These are phyloP conservation scores for Suhomyces anneliseae DNA, from an alignment of 1,139 yeast species.

Conservation along the genomic window DNA sequence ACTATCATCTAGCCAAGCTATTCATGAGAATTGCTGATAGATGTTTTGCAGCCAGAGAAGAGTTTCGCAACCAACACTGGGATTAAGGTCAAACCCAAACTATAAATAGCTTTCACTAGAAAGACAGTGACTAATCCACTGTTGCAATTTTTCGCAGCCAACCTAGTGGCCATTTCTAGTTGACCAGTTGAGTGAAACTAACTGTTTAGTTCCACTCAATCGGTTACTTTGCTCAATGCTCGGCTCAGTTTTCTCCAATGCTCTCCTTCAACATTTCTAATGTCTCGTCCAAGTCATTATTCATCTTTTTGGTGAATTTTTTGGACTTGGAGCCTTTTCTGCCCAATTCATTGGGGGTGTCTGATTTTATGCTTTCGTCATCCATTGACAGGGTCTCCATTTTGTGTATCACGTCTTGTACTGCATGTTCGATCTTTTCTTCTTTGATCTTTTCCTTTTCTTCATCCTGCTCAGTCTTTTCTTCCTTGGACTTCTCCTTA, in stretches of 20 bases:
- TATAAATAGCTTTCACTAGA: too few species aligned
- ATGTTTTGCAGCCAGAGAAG: too few species aligned
- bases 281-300: constrained; percentile 38
- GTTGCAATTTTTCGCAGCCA: too few species aligned
- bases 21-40: too few species aligned
- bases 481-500: not conserved
- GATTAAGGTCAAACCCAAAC: too few species aligned
- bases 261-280: constrained; percentile 45
- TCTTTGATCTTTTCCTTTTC: not conserved
- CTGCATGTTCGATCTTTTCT: constrained; percentile 7
- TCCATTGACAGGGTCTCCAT: constrained; percentile 10
- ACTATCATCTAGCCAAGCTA: too few species aligned
- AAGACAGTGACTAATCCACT: too few species aligned
- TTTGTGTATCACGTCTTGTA: constrained; percentile 11
- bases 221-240: not conserved
- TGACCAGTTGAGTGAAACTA: too few species aligned
- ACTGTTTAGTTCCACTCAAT: not conserved
- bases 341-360: constrained; percentile 1
- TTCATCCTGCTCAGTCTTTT: not conserved
- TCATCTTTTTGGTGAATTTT: constrained; percentile 27
- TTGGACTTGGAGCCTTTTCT: constrained; percentile 15
- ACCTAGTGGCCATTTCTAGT: too few species aligned
- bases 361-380: constrained; percentile 9
- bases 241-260: constrained; percentile 18
- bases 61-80: too few species aligned